A percentile compares a stretch with the other conserved stretches of the same genome.
Evolutionary conservation across 441 rosid genomes (phyloP).

Genomic region (Gossypium gossypioides): DNA sequence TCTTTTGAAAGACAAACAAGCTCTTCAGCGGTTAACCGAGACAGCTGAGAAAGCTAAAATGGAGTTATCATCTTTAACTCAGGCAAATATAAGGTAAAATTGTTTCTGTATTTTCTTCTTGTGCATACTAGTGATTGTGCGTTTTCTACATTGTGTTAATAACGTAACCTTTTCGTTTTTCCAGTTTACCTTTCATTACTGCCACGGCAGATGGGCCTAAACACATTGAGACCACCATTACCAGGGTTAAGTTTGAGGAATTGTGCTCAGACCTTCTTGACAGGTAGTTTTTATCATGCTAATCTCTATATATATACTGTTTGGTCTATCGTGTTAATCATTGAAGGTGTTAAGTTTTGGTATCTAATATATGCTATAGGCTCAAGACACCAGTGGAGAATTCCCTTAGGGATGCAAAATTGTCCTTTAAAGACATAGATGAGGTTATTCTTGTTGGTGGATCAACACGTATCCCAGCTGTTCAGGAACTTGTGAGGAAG

Average conservation of each 20-base stretch:
- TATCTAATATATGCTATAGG: conserved; percentile 24
- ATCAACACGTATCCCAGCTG: conserved; percentile 87
- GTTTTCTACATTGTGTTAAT: conserved; percentile 7
- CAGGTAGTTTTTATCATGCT: conserved; percentile 36
- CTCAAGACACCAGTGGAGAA: conserved; percentile 76
- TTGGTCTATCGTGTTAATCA: background rate
- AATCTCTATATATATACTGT: background rate
- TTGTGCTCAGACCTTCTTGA: conserved; percentile 77
- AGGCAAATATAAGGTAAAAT: conserved; percentile 55
- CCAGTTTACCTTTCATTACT: conserved; percentile 88
- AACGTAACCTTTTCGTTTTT: conserved; percentile 5
- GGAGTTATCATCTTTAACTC: conserved; percentile 85
- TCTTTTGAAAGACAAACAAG: conserved; percentile 91
- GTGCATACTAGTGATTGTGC: background rate
- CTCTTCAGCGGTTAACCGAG: conserved; percentile 87
- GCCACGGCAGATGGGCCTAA: conserved; percentile 95
- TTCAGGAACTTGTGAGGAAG: conserved; percentile 78
- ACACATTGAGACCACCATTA: conserved; percentile 84
- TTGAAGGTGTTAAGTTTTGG: background rate
- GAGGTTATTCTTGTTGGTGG: conserved; percentile 97
- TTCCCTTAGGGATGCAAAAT: conserved; percentile 73
- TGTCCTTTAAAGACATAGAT: conserved; percentile 63
- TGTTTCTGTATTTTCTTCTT: background rate
- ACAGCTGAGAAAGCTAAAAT: conserved; percentile 96
- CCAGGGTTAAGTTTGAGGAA: conserved; percentile 85